Evolutionary conservation across 192 early-diverging fungal species (phyloP).

Genomic region (Coemansia pectinata): DNA sequence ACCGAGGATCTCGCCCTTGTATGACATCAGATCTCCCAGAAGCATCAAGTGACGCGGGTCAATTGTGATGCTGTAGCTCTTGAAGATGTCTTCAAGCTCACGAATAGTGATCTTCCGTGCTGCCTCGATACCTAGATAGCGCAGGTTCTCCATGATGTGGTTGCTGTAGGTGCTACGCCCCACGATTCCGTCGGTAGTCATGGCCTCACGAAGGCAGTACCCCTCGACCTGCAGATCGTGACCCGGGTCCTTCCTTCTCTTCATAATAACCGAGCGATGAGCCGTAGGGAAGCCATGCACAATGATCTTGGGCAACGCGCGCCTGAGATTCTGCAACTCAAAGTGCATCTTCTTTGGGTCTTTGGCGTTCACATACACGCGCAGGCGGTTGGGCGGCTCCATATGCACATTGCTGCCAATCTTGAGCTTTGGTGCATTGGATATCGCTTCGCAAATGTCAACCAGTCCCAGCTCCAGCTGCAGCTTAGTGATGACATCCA

Average conservation of each 20-base stretch:
- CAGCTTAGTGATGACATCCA: slow-evolving; percentile 79
- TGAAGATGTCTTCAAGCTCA: slow-evolving; percentile 87
- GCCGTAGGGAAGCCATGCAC: slow-evolving; percentile 87
- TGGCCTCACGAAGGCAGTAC: slow-evolving; percentile 88
- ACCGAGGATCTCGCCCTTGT: slow-evolving; percentile 97
- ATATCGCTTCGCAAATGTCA: slow-evolving; percentile 78
- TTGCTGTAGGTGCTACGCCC: slow-evolving; percentile 80
- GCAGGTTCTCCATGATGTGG: slow-evolving; percentile 89
- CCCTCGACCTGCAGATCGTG: slow-evolving; percentile 71
- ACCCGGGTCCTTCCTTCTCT: slow-evolving; percentile 35
- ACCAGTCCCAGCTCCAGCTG: slow-evolving; percentile 86
- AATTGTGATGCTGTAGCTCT: slow-evolving; percentile 88
- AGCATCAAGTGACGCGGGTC: slow-evolving; percentile 96
- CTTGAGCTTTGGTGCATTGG: slow-evolving; percentile 84
- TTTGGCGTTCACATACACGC: slow-evolving; percentile 65
- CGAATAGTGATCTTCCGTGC: slow-evolving; percentile 86
- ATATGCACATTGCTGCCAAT: slow-evolving; percentile 72
- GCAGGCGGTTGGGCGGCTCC: slow-evolving; percentile 62
- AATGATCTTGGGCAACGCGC: slow-evolving; percentile 82
- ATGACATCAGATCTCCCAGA: slow-evolving; percentile 97
- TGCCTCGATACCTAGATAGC: slow-evolving; percentile 95
- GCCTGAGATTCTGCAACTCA: slow-evolving; percentile 78
- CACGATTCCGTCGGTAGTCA: slow-evolving; percentile 93
- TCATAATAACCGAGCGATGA: slow-evolving; percentile 77
- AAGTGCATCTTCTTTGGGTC: slow-evolving; percentile 65